Conservation (phyloP, 2,329 filamentous ascomycete genomes). For the Thielaviopsis ethacetica region DNA sequence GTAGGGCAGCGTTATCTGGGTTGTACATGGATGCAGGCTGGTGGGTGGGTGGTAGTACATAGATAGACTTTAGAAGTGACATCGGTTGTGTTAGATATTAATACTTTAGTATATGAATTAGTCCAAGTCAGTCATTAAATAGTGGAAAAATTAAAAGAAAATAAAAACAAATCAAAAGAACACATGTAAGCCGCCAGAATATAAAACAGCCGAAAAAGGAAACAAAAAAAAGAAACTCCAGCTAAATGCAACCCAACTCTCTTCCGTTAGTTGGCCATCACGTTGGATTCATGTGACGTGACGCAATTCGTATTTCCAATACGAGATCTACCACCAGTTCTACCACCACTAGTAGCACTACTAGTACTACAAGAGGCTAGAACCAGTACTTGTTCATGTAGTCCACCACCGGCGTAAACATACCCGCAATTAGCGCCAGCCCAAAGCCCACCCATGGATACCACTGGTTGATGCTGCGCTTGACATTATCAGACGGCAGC, state of each 20-base stretch:
- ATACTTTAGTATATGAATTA: not conserved
- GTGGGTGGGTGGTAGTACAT: not conserved
- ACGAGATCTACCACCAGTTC: too few species aligned
- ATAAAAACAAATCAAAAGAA: not conserved
- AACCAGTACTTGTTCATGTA: slow-evolving; percentile 12
- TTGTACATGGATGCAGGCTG: not conserved
- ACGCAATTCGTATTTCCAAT: too few species aligned
- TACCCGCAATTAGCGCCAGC: slow-evolving; percentile 5
- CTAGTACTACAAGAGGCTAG: not conserved
- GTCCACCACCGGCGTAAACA: slow-evolving; percentile 10
- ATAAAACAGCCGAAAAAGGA: not conserved
- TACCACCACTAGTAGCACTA: too few species aligned
- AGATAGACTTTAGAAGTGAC: too few species aligned
- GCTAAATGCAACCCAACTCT: not conserved
- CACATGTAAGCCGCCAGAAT: not conserved
- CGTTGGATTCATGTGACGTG: too few species aligned
- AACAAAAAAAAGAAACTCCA: not conserved
- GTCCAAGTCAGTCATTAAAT: not conserved
- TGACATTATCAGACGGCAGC: slow-evolving; percentile 1
- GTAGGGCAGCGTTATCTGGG: not conserved
- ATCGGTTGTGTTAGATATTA: too few species aligned
- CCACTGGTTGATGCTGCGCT: slow-evolving; percentile 7
- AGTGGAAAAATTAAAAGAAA: not conserved
- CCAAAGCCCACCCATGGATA: slow-evolving; percentile 10
- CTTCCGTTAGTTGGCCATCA: not conserved